Evolutionary conservation across 2,329 filamentous ascomycete species (phyloP).

Genomic region (Trichoderma sp.): DNA sequence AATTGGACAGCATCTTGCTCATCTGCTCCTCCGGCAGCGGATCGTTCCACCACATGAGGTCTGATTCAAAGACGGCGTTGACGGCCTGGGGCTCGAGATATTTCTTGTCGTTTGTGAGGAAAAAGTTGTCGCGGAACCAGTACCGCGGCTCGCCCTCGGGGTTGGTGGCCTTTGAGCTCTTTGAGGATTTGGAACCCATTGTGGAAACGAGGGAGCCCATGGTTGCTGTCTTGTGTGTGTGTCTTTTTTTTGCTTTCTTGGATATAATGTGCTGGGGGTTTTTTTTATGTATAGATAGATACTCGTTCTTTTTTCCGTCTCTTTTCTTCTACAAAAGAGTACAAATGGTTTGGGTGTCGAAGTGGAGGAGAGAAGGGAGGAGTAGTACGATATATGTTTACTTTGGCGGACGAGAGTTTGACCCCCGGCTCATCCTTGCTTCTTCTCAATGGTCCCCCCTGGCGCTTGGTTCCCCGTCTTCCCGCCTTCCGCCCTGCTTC

Average conservation of each 20-base stretch:
- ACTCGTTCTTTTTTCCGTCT: neutral
- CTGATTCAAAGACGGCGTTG: conserved; percentile 53
- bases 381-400: conserved; percentile 12
- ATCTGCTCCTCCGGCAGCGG: conserved; percentile 48
- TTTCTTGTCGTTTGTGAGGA: conserved; percentile 59
- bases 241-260: neutral
- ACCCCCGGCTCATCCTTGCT: neutral
- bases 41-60: conserved; percentile 60
- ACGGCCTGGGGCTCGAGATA: conserved; percentile 54
- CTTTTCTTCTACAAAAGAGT: neutral
- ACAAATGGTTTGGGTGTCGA: neutral
- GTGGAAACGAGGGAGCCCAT: conserved; percentile 19
- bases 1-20: conserved; percentile 53
- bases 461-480: neutral
- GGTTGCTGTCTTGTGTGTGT: neutral
- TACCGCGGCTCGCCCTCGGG: conserved; percentile 37
- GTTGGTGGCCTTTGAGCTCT: conserved; percentile 21
- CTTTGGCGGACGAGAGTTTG: neutral
- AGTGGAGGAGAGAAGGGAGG: neutral
- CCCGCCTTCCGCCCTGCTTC: conserved; percentile 10
- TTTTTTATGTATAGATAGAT: neutral
- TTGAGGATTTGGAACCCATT: conserved; percentile 24
- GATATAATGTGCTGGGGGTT: neutral
- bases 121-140: conserved; percentile 54
- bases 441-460: neutral